These are phyloP conservation scores for Penicillium verhagenii DNA, from an alignment of 495 filamentous ascomycete species.

Conservation along the genomic window DNA sequence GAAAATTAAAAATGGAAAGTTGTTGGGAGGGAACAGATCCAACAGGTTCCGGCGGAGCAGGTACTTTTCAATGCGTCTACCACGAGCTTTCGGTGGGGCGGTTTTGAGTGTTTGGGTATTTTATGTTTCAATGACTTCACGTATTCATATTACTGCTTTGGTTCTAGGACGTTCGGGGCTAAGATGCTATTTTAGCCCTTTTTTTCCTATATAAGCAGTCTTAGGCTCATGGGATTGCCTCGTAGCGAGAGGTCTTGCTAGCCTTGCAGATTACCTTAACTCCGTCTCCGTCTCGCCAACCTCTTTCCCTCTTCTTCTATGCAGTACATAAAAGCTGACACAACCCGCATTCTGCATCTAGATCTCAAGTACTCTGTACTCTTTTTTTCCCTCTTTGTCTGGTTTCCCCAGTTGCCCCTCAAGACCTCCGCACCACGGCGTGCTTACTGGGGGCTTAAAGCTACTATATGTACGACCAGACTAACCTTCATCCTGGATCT, in stretches of 20 bases:
- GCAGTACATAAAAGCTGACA: background rate
- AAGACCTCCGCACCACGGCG: background rate
- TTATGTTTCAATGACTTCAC: slow-evolving; percentile 26
- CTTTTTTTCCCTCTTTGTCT: background rate
- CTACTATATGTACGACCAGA: background rate
- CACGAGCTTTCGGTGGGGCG: slow-evolving; percentile 30
- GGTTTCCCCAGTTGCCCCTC: too few relatives aligned
- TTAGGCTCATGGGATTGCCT: background rate
- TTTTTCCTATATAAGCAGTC: slow-evolving; percentile 1
- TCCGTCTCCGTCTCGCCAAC: background rate
- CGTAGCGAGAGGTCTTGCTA: background rate
- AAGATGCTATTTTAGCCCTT: background rate
- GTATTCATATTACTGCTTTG: background rate
- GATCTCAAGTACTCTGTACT: background rate
- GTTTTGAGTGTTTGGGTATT: slow-evolving; percentile 17
- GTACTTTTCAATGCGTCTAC: slow-evolving; percentile 36
- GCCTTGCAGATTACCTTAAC: background rate
- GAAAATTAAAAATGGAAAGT: slow-evolving; percentile 18
- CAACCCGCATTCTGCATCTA: background rate
- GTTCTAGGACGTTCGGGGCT: background rate
- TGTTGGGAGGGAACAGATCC: slow-evolving; percentile 22
- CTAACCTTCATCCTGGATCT: background rate
- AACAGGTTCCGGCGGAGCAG: slow-evolving; percentile 43
- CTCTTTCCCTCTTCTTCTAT: background rate
- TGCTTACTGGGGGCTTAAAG: background rate